Conservation (phyloP, 2,329 filamentous ascomycete species). For the Purpureocillium lavendulum region DNA sequence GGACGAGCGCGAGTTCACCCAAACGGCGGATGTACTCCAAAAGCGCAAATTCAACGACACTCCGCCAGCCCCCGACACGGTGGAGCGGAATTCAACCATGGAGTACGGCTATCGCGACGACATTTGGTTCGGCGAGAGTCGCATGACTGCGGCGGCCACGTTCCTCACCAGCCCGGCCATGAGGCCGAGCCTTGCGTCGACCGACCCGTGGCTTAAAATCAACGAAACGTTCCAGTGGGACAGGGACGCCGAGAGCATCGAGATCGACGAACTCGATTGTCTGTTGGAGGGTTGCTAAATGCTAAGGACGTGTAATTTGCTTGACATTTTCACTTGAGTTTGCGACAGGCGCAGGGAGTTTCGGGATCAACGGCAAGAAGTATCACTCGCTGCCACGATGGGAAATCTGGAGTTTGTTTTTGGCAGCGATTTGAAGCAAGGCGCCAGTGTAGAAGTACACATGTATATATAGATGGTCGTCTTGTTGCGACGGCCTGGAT, state of each 20-base stretch:
- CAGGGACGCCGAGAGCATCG: conserved; percentile 76
- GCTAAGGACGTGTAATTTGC: conserved; percentile 5
- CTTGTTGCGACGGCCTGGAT: conserved; percentile 10
- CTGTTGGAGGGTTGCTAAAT: conserved; percentile 67
- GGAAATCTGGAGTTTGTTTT: not conserved
- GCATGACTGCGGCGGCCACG: conserved; percentile 24
- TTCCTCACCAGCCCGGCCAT: conserved; percentile 50
- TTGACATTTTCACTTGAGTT: conserved; percentile 6
- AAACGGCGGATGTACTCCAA: conserved; percentile 81
- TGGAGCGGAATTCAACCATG: conserved; percentile 18
- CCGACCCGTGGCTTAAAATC: conserved; percentile 31
- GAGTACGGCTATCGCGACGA: conserved; percentile 37
- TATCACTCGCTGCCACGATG: not conserved
- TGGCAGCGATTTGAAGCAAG: not conserved
- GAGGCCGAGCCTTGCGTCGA: conserved; percentile 21
- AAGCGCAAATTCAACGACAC: conserved; percentile 50
- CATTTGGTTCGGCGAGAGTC: conserved; percentile 43
- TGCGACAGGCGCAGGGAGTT: conserved; percentile 12
- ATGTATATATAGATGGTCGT: conserved; percentile 19
- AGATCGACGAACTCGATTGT: conserved; percentile 86
- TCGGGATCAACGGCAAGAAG: conserved; percentile 1
- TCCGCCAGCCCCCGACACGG: conserved; percentile 16
- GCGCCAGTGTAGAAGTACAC: conserved; percentile 19
- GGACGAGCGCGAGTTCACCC: conserved; percentile 94
- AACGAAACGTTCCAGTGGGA: conserved; percentile 46